Base-by-base conservation (phyloP, 148 eudicot species). In the Spergularia bocconei region DNA sequence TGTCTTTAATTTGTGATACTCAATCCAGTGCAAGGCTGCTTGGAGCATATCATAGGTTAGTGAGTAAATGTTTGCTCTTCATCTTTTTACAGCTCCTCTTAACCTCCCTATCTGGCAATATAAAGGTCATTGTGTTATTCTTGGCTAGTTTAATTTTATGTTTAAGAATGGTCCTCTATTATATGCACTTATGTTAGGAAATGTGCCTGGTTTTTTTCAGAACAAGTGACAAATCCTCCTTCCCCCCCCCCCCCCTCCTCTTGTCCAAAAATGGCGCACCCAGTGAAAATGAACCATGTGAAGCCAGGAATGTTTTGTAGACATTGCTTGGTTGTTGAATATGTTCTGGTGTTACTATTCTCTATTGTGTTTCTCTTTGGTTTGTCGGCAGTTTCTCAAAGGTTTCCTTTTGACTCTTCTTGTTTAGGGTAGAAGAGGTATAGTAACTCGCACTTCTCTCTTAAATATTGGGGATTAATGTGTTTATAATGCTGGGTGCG, bases 1-100 rank as follows among this genome's bases (percentile, higher is more conserved):
- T 96, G 67, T 80, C 97, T 41, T 78, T 92, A 64, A 79, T 91
- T 52, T 79, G 79, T 79, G 91, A 95, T 75, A 79, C 88, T 71
- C 82, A 78, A 41, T 66, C 81, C 67, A 70, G 84, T 60, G 68
- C 65, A 63, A 81, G 81, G 73, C 71, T 71, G 61, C 64, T 79
- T 64, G 86, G 79, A 16, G 53, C 62, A 15, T 50, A 72, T 77
- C 88, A 82, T 58, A 71, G 93, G 99, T 91, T 66, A 84, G 85
- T 69, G 72, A 60, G 62, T 75, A 56, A 52, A 68, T 13, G 38
- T 25, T 56, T 29, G 58, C 5, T 54, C 16, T 21, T 61, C 20
- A 59, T n/a, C 53, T 64, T 66, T 38, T 33, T 50, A 14, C 33
- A 15, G 21, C 0, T 65, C 48, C 19, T 36, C 67, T 36, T 47